Evolutionary conservation across 192 early-diverging fungal species (phyloP).

Genomic region (Linderina pennispora): DNA sequence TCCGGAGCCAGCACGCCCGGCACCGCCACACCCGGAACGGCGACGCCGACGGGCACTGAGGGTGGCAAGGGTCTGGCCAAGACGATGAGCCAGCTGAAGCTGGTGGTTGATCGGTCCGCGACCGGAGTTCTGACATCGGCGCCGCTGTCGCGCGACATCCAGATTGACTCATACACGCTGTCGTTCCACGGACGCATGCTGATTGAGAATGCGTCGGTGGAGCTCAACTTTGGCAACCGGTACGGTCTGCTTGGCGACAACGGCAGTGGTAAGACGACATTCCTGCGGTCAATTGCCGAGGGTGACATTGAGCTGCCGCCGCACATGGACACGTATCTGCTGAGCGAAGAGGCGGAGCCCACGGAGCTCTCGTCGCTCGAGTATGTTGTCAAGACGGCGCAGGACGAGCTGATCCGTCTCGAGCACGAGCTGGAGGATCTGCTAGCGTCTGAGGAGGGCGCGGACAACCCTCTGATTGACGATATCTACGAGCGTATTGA

Average conservation of each 20-base stretch:
- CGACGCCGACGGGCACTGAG: too few relatives aligned
- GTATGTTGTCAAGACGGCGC: constrained; percentile 86
- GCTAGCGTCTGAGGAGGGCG: constrained; percentile 68
- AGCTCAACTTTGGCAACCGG: constrained; percentile 97
- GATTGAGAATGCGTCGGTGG: constrained; percentile 88
- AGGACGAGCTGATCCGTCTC: constrained; percentile 83
- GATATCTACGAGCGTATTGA: constrained; percentile 98
- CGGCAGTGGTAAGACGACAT: constrained; percentile 95
- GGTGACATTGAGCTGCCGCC: constrained; percentile 93
- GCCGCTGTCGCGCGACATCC: constrained; percentile 88
- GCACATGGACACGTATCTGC: constrained; percentile 94
- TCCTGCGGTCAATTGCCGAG: constrained; percentile 85
- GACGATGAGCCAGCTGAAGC: constrained; percentile 51
- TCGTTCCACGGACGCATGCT: constrained; percentile 92
- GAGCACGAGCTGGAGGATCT: constrained; percentile 91
- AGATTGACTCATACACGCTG: constrained; percentile 92
- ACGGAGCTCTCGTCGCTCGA: constrained; percentile 87
- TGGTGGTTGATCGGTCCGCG: constrained; percentile 76
- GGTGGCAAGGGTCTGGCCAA: constrained; percentile 47
- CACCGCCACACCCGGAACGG: constrained; percentile 13
- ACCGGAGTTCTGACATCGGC: constrained; percentile 91
- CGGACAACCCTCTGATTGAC: constrained; percentile 83
- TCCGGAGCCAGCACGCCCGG: constrained; percentile 16
- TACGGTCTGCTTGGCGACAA: constrained; percentile 95
- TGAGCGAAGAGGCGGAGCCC: constrained; percentile 94